Conservation (phyloP, 495 filamentous ascomycete species). For the Podospora pseudopauciseta region DNA sequence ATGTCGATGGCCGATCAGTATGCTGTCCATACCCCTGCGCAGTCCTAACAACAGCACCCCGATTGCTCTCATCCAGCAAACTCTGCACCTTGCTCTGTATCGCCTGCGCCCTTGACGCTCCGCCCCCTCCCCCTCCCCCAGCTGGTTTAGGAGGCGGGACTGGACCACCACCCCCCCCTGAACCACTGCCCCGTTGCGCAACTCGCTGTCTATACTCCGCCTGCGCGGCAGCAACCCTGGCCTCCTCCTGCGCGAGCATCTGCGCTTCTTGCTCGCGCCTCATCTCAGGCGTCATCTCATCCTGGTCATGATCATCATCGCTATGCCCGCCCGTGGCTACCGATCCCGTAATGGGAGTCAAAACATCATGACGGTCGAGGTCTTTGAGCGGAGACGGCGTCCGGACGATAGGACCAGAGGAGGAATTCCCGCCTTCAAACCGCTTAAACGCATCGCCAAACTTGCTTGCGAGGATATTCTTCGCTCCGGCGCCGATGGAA, state of each 20-base stretch:
- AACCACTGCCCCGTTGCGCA: constrained; percentile 53
- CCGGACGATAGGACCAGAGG: constrained; percentile 43
- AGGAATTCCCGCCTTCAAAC: constrained; percentile 66
- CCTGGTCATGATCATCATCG: constrained; percentile 58
- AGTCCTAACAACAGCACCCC: constrained; percentile 60
- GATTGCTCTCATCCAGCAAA: constrained; percentile 74
- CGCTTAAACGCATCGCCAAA: constrained; percentile 95
- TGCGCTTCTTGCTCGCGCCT: constrained; percentile 84
- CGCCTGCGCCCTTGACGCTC: constrained; percentile 63
- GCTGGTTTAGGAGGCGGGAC: constrained; percentile 39
- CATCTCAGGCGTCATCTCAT: constrained; percentile 80
- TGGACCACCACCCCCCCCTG: constrained; percentile 26
- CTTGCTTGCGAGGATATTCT: constrained; percentile 80
- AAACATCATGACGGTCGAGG: constrained; percentile 43
- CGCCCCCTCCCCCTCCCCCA: constrained; percentile 37
- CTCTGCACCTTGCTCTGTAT: constrained; percentile 90
- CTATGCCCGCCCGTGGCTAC: constrained; percentile 68
- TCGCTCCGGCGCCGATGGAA: constrained; percentile 68
- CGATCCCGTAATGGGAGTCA: constrained; percentile 72
- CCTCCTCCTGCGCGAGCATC: constrained; percentile 82
- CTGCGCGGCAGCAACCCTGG: constrained; percentile 85
- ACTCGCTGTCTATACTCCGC: constrained; percentile 82
- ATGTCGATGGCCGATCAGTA: constrained; percentile 49
- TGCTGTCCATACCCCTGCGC: constrained; percentile 87
- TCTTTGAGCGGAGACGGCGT: constrained; percentile 56